Evolutionary conservation across 2,329 filamentous ascomycete species (phyloP), one percentile per base, ranked within the genome.

Genomic region (Acrocalymma vagum): DNA sequence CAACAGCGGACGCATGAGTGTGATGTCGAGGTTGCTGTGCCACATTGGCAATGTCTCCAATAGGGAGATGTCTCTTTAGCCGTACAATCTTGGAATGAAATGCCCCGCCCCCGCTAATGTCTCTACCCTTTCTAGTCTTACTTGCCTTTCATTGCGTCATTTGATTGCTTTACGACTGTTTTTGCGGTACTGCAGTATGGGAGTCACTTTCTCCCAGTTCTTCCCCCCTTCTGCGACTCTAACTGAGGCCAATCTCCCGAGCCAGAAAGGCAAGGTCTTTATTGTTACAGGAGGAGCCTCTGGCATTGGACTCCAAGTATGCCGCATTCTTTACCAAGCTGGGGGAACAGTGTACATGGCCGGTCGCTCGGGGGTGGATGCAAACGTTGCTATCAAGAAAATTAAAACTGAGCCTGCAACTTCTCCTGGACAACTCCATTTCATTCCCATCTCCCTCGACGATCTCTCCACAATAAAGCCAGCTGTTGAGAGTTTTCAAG

Each of bases 301-400:
- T 72, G 75, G 76, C 50, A 78, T 79, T 38, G 76, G 76, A 15
- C 62, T 71, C 18, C 75, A 80, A 49, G 66, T 82, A n/a, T 67
- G 66, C 32, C 71, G 71, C 26, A 72, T 82, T 7, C 68, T 84
- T n/a, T 83, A 82, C 58, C 55, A 62, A 20, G 77, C 79, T 37
- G 79, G 72, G 22, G 71, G 66, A 16, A 78, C 66, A 1, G 74
- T 83, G 15, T 82, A 81, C 58, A 60, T 80, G 18, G 78, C 78
- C 11, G 73, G 73, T 5, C 76, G 79, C 17, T 72, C 60, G 6
- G 55, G 68, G 28, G 61, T 70, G 22, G 79, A 78, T 50, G 76
- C 67, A 9, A 48, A 55, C 6, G 47, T 56, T 2, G 77, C 78
- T 13, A 76, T 83, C 33, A 52, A 62, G 1, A 49, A 64, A 4